Percentiles rank a stretch among this genome's conserved stretches.
These are phyloP conservation scores for Amoeboradix gromovi DNA, from an alignment of 371 early-diverging fungal species.

Conservation along the genomic window DNA sequence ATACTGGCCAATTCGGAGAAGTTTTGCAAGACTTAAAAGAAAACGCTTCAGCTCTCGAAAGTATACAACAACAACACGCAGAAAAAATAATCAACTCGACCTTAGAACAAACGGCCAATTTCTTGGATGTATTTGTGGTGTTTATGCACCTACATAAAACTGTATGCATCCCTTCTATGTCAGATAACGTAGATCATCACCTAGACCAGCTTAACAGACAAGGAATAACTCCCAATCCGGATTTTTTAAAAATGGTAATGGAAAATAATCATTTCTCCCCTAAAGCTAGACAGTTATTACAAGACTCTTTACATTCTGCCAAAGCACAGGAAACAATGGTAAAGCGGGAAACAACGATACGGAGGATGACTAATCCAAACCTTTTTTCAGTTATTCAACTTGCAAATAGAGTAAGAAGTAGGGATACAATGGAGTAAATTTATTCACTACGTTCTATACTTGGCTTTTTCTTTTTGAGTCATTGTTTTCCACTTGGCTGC, in stretches of 20 bases:
- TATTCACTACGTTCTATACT: too few species aligned
- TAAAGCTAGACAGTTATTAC: neutral
- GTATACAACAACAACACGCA: neutral
- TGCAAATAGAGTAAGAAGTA: neutral
- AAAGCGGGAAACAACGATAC: neutral
- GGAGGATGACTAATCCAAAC: neutral
- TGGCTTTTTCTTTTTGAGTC: neutral
- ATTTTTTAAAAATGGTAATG: neutral
- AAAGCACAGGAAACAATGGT: neutral
- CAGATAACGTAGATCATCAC: neutral
- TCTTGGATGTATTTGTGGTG: neutral
- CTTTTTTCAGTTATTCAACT: neutral
- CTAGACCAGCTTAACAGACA: neutral
- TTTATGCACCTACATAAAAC: neutral
- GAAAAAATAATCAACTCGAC: neutral
- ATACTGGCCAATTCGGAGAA: neutral
- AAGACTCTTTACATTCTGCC: neutral
- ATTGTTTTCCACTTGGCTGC: neutral
- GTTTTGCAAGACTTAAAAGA: neutral
- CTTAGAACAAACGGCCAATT: neutral
- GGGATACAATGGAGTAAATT: too few species aligned
- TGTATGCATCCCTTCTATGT: neutral
- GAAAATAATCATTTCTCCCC: neutral
- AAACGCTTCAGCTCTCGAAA: neutral
- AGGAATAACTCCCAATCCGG: neutral